Conservation (phyloP, 768 basidiomycete species). For the Auriscalpium vulgare region DNA sequence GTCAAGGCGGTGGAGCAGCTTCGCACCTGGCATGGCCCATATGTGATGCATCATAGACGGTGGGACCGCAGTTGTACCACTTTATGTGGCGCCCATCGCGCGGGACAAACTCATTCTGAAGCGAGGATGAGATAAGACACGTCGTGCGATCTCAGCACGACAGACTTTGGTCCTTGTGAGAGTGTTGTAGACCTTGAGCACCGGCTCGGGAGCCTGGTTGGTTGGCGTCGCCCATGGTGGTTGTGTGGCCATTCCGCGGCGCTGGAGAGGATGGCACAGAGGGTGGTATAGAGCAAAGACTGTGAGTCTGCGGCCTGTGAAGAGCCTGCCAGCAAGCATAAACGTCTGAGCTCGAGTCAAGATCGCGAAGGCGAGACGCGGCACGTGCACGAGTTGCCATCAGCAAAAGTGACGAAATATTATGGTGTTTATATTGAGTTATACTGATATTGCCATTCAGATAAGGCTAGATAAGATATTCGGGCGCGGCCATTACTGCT, state of each 20-base stretch:
- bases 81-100: conserved; percentile 68
- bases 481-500: too few relatives aligned
- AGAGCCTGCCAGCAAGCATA: background rate
- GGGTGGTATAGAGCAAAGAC: background rate
- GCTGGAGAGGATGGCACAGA: background rate
- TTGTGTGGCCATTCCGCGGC: conserved; percentile 45
- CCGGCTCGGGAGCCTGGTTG: conserved; percentile 47
- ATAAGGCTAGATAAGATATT: too few relatives aligned
- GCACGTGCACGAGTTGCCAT: too few relatives aligned
- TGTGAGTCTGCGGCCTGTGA: background rate
- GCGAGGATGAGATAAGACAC: background rate
- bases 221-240: conserved; percentile 44
- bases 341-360: background rate
- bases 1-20: background rate
- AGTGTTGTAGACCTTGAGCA: conserved; percentile 85
- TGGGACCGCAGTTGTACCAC: conserved; percentile 99
- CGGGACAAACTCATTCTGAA: conserved; percentile 72
- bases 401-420: too few relatives aligned
- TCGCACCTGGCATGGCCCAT: conserved; percentile 95
- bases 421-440: too few relatives aligned
- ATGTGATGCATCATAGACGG: conserved; percentile 96
- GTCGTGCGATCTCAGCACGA: background rate
- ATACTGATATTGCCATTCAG: too few relatives aligned
- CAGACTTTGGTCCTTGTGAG: conserved; percentile 82
- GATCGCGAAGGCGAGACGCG: too few relatives aligned